Base-by-base conservation (phyloP, 257 asterid genomes). In the Knoxia roxburghii region DNA sequence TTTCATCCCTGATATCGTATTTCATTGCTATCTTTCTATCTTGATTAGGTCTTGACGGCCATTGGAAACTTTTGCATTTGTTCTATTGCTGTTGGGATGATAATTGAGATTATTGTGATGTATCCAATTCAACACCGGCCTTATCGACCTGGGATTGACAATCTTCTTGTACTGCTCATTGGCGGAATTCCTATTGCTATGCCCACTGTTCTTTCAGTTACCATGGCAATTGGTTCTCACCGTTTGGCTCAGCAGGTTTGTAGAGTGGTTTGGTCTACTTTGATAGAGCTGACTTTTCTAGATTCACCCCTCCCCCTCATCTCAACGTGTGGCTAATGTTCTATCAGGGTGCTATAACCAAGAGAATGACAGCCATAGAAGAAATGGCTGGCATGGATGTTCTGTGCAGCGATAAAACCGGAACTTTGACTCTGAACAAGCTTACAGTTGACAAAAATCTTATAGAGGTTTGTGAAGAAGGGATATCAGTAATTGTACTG, bases 331-430 rank as follows among this genome's bases (percentile, higher is more conserved):
- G 26, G 45, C 46, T 50, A 50, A 65, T 63, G 26, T 66, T 68
- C 17, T 50, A 67, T 23, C 59, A 92, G 97, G 99, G 99, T 71
- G 99, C 99, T 80, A 93, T 93, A 77, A 93, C 99, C 4, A 93
- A 93, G 84, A 84, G 99, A 80, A 90, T 93, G 97, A 90, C 97
- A 26, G 99, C 99, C 64, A 93, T 93, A 57, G 99, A 93, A 84
- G 99, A 93, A 69, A 93, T 93, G 99, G 99, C 99, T 18, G 99
- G 99, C 73, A 93, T 93, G 99, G 98, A 93, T 55, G 99, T 93
- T 73, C 96, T 93, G 52, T 93, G 99, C 80, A 93, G 99, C 46
- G 99, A 93, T 74, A 93, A 93, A 77, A 90, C 97, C 0, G 99
- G 99, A 66, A 93, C 99, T 49, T 74, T 93, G 75, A 90, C 99